phyloP scores from a whole-genome alignment of 1,284 basidiomycete genomes.

The Leccinum subrobustum region DNA sequence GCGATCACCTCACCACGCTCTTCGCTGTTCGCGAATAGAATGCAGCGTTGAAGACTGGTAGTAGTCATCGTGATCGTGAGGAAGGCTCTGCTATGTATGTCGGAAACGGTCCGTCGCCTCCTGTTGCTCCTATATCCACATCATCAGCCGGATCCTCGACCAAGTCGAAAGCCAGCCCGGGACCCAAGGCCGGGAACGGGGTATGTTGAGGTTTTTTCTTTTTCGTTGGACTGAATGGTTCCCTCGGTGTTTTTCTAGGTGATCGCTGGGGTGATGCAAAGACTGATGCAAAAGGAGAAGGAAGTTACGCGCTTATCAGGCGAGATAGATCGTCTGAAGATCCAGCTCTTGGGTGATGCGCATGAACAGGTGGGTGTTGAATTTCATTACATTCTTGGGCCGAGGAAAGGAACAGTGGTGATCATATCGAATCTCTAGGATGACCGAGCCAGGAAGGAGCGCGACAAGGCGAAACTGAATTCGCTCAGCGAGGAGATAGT shows the following conservation, averaged over 20 bases:
- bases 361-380: conserved; percentile 52
- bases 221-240: not conserved
- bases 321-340: conserved; percentile 66
- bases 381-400: not conserved
- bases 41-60: conserved; percentile 46
- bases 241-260: conserved; percentile 39
- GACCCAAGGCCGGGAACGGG: conserved; percentile 53
- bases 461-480: conserved; percentile 74
- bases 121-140: not conserved
- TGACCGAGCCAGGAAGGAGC: conserved; percentile 74
- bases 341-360: conserved; percentile 53
- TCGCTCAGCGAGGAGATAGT: conserved; percentile 76
- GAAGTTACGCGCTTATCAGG: conserved; percentile 73
- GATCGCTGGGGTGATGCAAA: conserved; percentile 78
- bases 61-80: conserved; percentile 55
- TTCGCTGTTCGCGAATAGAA: conserved; percentile 29
- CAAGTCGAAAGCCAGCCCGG: conserved; percentile 38
- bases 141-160: conserved; percentile 34
- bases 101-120: conserved; percentile 6
- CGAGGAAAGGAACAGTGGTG: not conserved
- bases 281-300: conserved; percentile 82
- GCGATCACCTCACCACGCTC: not conserved
- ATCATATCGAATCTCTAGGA: conserved; percentile 47
- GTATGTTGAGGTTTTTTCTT: conserved; percentile 26
- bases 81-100: conserved; percentile 21